phyloP scores from a whole-genome alignment of 140 eudicot genomes.

The Senecio squalidus region DNA sequence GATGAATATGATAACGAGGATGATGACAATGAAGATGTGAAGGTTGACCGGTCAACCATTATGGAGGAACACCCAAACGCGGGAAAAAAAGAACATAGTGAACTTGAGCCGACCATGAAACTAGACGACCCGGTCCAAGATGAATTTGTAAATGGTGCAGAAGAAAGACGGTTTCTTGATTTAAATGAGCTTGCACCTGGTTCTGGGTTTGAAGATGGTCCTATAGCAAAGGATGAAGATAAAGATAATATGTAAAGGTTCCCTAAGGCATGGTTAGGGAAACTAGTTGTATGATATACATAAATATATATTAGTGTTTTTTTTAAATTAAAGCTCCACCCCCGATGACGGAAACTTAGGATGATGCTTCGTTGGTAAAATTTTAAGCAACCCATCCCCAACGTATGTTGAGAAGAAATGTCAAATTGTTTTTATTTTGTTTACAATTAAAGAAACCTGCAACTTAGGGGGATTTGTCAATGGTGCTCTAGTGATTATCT shows the following conservation, averaged over 20 bases:
- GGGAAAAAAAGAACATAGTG: conserved; percentile 27
- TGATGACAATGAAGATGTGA: conserved; percentile 20
- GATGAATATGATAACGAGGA: not conserved
- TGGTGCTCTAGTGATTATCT: not conserved
- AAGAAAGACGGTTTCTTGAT: conserved; percentile 72
- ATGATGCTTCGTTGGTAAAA: conserved; percentile 29
- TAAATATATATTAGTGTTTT: conserved; percentile 13
- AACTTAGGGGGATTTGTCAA: conserved; percentile 12
- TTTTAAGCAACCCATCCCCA: conserved; percentile 26
- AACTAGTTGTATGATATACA: conserved; percentile 20
- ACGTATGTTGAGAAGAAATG: conserved; percentile 20
- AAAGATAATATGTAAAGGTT: conserved; percentile 36
- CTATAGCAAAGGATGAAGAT: conserved; percentile 50
- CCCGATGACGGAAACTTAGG: not conserved
- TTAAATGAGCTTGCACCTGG: conserved; percentile 95
- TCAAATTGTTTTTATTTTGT: conserved; percentile 30
- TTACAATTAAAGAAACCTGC: conserved; percentile 5
- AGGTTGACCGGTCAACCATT: conserved; percentile 30
- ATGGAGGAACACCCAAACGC: conserved; percentile 27
- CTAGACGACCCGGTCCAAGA: conserved; percentile 33
- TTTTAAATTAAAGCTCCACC: not conserved
- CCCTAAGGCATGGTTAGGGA: not conserved
- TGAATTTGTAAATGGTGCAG: conserved; percentile 37
- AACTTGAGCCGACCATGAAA: conserved; percentile 23
- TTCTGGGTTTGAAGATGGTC: conserved; percentile 77